These are phyloP conservation scores for Cordyceps pruinosa DNA, from an alignment of 2,329 filamentous ascomycete species.

Conservation along the genomic window DNA sequence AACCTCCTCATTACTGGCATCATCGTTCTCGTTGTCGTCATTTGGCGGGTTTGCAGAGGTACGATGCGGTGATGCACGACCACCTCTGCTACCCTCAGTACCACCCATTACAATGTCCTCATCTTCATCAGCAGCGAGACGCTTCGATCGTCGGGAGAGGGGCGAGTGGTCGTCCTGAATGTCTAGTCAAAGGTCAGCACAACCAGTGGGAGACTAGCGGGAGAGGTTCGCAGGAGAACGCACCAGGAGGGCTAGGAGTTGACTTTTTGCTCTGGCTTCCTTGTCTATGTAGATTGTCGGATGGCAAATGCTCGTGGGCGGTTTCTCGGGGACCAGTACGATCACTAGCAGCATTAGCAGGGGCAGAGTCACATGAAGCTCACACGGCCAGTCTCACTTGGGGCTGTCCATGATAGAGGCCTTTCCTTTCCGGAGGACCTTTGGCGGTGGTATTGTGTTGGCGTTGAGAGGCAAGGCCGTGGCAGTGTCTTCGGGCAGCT, in stretches of 20 bases:
- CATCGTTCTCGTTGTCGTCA: conserved; percentile 13
- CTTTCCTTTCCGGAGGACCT: conserved; percentile 55
- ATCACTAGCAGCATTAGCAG: not conserved
- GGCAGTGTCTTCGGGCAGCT: conserved; percentile 42
- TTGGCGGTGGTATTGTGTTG: conserved; percentile 26
- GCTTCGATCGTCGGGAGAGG: conserved; percentile 44
- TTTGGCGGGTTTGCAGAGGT: conserved; percentile 26
- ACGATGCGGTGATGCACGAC: conserved; percentile 35
- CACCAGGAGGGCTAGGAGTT: not conserved
- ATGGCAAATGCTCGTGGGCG: not conserved
- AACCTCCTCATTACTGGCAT: not conserved
- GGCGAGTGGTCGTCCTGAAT: conserved; percentile 20
- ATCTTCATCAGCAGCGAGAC: conserved; percentile 45
- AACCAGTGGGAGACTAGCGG: not conserved
- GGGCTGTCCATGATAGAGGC: conserved; percentile 63
- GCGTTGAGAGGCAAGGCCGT: conserved; percentile 28
- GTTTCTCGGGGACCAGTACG: not conserved
- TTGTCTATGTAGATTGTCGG: not conserved
- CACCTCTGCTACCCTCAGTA: conserved; percentile 47
- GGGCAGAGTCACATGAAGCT: conserved; percentile 14
- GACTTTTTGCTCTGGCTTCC: conserved; percentile 6
- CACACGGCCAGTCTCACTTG: conserved; percentile 45
- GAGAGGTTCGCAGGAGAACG: too few relatives aligned
- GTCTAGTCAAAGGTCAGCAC: not conserved
- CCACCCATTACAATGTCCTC: conserved; percentile 67